These are phyloP conservation scores for Trebouxia sp. DNA, from an alignment of 139 green algal species.

Conservation along the genomic window DNA sequence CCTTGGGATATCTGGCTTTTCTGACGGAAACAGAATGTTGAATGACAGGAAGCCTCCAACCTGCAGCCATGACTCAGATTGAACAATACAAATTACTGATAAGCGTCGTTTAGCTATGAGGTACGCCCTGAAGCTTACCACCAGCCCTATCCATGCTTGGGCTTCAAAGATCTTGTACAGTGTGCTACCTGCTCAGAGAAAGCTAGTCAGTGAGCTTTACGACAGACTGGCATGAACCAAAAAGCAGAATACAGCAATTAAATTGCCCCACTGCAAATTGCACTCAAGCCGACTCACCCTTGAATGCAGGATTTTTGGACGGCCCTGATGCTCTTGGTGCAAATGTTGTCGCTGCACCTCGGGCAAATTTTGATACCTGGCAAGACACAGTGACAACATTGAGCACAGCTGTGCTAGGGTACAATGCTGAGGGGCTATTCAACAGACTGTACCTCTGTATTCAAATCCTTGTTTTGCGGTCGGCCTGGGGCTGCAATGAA, in stretches of 20 bases:
- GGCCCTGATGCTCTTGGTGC: slow-evolving; percentile 75
- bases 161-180: slow-evolving; percentile 78
- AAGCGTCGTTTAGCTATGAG: background rate
- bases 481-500: background rate
- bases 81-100: slow-evolving; percentile 10
- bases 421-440: too few species aligned
- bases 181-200: slow-evolving; percentile 52
- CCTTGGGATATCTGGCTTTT: slow-evolving; percentile 88
- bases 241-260: too few species aligned
- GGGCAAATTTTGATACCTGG: slow-evolving; percentile 63
- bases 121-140: slow-evolving; percentile 53
- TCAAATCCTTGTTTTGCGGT: slow-evolving; percentile 11
- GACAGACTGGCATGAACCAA: too few species aligned
- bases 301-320: slow-evolving; percentile 86
- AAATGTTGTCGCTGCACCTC: slow-evolving; percentile 81
- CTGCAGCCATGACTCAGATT: slow-evolving; percentile 25
- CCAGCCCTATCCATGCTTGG: slow-evolving; percentile 81
- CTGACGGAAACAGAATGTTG: slow-evolving; percentile 94
- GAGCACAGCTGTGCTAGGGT: background rate
- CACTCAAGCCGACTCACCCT: too few species aligned
- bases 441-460: background rate
- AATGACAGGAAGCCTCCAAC: slow-evolving; percentile 88
- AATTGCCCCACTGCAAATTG: too few species aligned
- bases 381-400: background rate
- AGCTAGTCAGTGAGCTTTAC: background rate